Base-by-base conservation (phyloP, 306 rosid species). In the Sophora flavescens region DNA sequence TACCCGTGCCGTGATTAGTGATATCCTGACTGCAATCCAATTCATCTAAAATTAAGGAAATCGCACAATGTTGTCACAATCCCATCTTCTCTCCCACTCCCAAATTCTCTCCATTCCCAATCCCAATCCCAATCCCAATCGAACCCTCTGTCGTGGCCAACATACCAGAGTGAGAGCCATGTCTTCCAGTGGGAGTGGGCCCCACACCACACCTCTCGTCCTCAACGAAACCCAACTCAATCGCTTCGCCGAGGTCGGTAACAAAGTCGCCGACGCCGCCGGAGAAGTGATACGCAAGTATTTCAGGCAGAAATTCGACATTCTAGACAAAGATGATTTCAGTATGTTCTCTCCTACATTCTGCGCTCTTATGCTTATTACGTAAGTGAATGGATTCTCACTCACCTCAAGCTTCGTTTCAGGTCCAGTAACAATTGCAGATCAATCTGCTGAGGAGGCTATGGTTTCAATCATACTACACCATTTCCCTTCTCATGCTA, bases 361-460 rank as follows among this genome's bases (percentile, higher is more conserved):
- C 5, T n/a, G n/a, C 1, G 0, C 18, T 58, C 13, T 4, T 0
- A 1, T 18, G 39, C 18, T 39, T 2, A 41, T 1, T 1, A 7
- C 2, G 3, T 41, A 30, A 30, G 2, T 8, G 2, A 41, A 1
- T 8, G 47, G 2, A 30, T 2, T 30, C 32, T 30, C 32, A 30
- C 32, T 30, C 15, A 3, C 33, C 14, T 32, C 30, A 35, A 35
- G 7, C 52, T 8, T 12, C 72, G 15, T 47, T 68, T 72, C 81
- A 94, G 98, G 98, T 82, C 98, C 97, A 42, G 98, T 92, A 41
- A 95, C 96, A 52, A 84, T 95, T 70, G 98, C 98, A 2, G 98
- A 95, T 83, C 87, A 78, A 84, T 81, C 91, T 38, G 97, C 98
- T 4, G 98, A 95, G 86, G 97, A 90, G 72, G 84, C 95, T 44